A percentile compares a stretch with the other conserved stretches of the same genome.
Evolutionary conservation across 805 yeast species (phyloP).

Genomic region (Starmerella cellae): DNA sequence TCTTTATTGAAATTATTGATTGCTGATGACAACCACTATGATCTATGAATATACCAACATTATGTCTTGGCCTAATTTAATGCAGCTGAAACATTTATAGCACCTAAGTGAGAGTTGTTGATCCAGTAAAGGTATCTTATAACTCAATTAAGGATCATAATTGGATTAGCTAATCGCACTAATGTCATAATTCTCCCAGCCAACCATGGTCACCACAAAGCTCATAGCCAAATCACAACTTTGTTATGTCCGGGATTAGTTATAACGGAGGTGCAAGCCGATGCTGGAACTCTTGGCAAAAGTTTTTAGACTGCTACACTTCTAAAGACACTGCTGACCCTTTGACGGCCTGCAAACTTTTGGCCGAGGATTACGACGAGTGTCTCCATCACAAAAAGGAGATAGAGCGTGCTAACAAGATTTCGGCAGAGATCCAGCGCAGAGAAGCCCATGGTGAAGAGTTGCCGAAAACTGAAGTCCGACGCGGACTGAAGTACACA

Average conservation of each 20-base stretch:
- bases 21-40: too few relatives aligned
- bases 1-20: too few relatives aligned
- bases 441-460: conserved; percentile 20
- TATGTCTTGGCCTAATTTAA: too few relatives aligned
- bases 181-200: background rate
- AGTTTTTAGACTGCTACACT: conserved; percentile 36
- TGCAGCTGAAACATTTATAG: too few relatives aligned
- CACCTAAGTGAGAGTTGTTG: too few relatives aligned
- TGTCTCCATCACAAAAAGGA: conserved; percentile 39
- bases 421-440: conserved; percentile 23
- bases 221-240: background rate
- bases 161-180: conserved; percentile 8
- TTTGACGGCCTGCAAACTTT: conserved; percentile 31
- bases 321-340: conserved; percentile 28
- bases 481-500: conserved; percentile 15
- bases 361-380: conserved; percentile 37
- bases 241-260: conserved; percentile 20
- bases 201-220: background rate
- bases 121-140: too few relatives aligned
- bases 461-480: conserved; percentile 19
- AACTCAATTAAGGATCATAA: conserved; percentile 60
- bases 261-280: conserved; percentile 34
- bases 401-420: conserved; percentile 24
- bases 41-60: too few relatives aligned
- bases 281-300: conserved; percentile 37